Evolutionary conservation across 768 basidiomycete genomes (phyloP).

Genomic region (Psilocybe cubensis): DNA sequence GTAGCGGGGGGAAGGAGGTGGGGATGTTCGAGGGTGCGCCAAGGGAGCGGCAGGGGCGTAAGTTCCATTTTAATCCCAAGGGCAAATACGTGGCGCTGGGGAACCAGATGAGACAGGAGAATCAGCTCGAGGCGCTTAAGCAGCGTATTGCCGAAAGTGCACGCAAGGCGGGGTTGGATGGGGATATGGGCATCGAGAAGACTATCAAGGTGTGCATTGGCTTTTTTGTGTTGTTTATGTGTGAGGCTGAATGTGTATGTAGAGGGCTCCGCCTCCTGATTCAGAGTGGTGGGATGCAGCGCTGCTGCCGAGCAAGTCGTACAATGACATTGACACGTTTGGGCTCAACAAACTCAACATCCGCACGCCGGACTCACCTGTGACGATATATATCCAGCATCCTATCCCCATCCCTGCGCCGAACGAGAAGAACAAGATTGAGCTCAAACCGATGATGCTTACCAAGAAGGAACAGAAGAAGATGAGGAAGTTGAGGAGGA

Average conservation of each 20-base stretch:
- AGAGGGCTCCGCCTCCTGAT: slow-evolving; percentile 87
- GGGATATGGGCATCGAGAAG: slow-evolving; percentile 92
- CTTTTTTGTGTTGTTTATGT: neutral
- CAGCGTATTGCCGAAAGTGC: slow-evolving; percentile 92
- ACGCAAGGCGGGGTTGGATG: slow-evolving; percentile 90
- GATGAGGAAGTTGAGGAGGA: slow-evolving; percentile 87
- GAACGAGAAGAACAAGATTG: slow-evolving; percentile 78
- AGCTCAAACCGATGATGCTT: slow-evolving; percentile 86
- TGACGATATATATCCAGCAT: slow-evolving; percentile 93
- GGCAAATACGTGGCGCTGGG: slow-evolving; percentile 86
- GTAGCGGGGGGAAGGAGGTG: slow-evolving; percentile 42
- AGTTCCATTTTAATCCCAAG: slow-evolving; percentile 88
- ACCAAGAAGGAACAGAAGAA: slow-evolving; percentile 99
- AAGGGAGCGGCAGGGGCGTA: slow-evolving; percentile 68
- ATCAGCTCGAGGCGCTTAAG: slow-evolving; percentile 88
- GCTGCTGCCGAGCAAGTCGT: slow-evolving; percentile 77
- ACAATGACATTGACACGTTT: slow-evolving; percentile 66
- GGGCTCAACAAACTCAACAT: slow-evolving; percentile 67
- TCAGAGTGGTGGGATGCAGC: slow-evolving; percentile 98
- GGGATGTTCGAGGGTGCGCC: slow-evolving; percentile 75
- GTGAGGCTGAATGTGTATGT: slow-evolving; percentile 3
- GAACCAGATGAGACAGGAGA: slow-evolving; percentile 72
- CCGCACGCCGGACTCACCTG: slow-evolving; percentile 67
- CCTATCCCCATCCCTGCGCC: slow-evolving; percentile 96
- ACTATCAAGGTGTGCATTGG: slow-evolving; percentile 76